phyloP scores from a whole-genome alignment of 441 rosid species.

The Pelargonium exstipulatum region DNA sequence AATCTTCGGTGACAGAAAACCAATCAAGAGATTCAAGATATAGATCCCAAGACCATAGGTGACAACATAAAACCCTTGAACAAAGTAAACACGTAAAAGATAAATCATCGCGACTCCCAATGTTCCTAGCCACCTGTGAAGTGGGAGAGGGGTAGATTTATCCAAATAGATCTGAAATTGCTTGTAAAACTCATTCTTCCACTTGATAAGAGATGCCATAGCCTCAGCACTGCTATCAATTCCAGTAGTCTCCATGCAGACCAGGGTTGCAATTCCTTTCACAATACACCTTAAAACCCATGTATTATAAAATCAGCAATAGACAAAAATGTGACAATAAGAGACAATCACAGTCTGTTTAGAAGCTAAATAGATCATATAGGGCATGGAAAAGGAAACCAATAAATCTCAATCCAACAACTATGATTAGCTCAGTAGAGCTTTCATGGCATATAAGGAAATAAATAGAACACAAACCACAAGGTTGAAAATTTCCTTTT shows the following conservation, averaged over 20 bases:
- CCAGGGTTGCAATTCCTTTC: neutral
- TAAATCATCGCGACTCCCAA: conserved; percentile 38
- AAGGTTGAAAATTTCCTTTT: no score
- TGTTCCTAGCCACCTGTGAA: conserved; percentile 46
- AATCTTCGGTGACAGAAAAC: conserved; percentile 52
- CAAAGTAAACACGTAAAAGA: conserved; percentile 36
- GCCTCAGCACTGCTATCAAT: conserved; percentile 22
- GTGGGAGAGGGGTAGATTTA: conserved; percentile 37
- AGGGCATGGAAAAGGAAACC: neutral
- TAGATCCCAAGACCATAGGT: conserved; percentile 54
- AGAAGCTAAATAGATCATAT: neutral
- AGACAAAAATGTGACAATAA: neutral
- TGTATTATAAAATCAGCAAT: neutral
- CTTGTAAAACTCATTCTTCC: conserved; percentile 41
- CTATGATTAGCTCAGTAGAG: neutral
- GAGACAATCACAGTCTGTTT: neutral
- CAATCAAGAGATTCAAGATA: conserved; percentile 51
- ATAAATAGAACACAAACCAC: neutral
- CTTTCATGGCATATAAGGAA: neutral
- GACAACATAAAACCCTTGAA: conserved; percentile 43
- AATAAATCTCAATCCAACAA: neutral
- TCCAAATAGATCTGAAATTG: conserved; percentile 42
- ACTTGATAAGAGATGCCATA: conserved; percentile 31
- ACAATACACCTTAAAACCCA: conserved; percentile 14
- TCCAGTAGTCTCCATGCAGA: conserved; percentile 36